Conservation (phyloP, 768 basidiomycete genomes). For the Mycena crocata region DNA sequence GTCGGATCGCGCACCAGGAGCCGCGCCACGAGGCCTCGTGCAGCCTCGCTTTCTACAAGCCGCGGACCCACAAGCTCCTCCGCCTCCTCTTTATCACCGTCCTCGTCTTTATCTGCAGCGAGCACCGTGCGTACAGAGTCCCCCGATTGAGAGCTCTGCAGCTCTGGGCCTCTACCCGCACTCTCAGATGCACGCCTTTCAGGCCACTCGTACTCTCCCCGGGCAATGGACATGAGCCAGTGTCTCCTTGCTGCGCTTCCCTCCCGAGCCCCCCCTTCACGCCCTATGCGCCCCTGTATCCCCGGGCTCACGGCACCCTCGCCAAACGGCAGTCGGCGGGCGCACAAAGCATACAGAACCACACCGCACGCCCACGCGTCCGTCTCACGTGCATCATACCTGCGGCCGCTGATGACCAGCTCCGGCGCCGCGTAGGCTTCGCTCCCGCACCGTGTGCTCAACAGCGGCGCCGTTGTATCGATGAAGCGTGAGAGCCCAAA, state of each 20-base stretch:
- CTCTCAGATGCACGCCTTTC: conserved; percentile 13
- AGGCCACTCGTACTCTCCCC: conserved; percentile 85
- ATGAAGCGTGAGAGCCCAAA: conserved; percentile 92
- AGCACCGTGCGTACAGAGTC: conserved; percentile 17
- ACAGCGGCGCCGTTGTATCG: conserved; percentile 67
- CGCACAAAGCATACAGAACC: conserved; percentile 84
- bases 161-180: not conserved
- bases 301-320: conserved; percentile 51
- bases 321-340: conserved; percentile 80
- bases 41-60: conserved; percentile 56
- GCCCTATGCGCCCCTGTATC: conserved; percentile 46
- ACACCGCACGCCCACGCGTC: conserved; percentile 93
- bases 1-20: conserved; percentile 78
- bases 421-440: conserved; percentile 91
- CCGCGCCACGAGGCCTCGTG: conserved; percentile 65
- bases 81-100: conserved; percentile 31
- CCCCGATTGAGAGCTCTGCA: conserved; percentile 5
- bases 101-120: conserved; percentile 6
- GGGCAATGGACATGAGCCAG: conserved; percentile 84
- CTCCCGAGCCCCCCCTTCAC: conserved; percentile 38
- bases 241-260: conserved; percentile 56
- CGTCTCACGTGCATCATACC: conserved; percentile 86
- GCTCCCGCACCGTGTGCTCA: conserved; percentile 86
- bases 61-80: conserved; percentile 50
- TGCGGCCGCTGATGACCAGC: conserved; percentile 63